phyloP scores from a whole-genome alignment of 805 yeast species.

The Candida hispaniensis region DNA sequence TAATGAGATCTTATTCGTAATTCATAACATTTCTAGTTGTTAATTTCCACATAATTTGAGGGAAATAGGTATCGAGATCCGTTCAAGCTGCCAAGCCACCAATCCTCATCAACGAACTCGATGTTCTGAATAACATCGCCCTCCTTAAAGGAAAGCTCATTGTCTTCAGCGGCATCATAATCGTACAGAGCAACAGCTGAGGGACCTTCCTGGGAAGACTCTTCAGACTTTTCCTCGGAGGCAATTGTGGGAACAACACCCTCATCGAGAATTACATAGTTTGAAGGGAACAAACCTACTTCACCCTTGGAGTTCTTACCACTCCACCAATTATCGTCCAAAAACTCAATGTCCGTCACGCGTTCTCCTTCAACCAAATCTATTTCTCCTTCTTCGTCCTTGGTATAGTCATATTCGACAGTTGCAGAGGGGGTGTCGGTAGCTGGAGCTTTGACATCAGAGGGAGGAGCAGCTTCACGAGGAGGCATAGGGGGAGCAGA shows the following conservation, averaged over 20 bases:
- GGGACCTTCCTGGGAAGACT: constrained; percentile 27
- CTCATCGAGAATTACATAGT: constrained; percentile 52
- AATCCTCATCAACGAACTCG: constrained; percentile 84
- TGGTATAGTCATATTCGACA: constrained; percentile 72
- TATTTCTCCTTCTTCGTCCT: constrained; percentile 70
- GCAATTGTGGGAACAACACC: constrained; percentile 24
- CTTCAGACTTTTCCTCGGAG: constrained; percentile 18
- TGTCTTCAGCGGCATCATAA: constrained; percentile 87
- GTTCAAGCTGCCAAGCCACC: constrained; percentile 87
- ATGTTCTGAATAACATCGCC: constrained; percentile 74
- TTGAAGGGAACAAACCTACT: constrained; percentile 82
- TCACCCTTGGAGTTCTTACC: constrained; percentile 69
- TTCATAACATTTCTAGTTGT: too few relatives aligned
- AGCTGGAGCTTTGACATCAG: constrained; percentile 23
- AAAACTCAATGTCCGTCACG: constrained; percentile 54
- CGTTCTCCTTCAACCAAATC: constrained; percentile 54
- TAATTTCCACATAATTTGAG: constrained; percentile 59
- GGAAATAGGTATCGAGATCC: constrained; percentile 87
- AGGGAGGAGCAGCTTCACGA: constrained; percentile 25
- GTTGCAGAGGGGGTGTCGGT: constrained; percentile 39
- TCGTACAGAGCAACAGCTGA: constrained; percentile 61
- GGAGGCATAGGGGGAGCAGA: too few relatives aligned
- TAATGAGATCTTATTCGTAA: too few relatives aligned
- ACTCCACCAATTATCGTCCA: constrained; percentile 83
- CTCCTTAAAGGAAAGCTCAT: constrained; percentile 75